These are phyloP conservation scores for Fragosphaeria purpurea DNA, from an alignment of 2,329 filamentous ascomycete species.

Conservation along the genomic window DNA sequence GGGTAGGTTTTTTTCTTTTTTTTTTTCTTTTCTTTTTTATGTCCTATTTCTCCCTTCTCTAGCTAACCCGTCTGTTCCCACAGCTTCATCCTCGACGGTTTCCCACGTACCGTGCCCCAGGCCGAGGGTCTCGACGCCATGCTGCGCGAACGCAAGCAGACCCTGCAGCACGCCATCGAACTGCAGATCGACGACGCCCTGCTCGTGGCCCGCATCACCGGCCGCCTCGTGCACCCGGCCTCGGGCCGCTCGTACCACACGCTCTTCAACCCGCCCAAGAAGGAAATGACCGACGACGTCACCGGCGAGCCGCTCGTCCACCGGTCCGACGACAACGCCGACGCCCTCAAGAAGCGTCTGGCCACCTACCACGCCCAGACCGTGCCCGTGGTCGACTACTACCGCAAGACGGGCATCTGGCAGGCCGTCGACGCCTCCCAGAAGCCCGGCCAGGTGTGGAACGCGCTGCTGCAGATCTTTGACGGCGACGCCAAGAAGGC, in stretches of 20 bases:
- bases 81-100: slow-evolving; percentile 98
- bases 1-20: slow-evolving; percentile 51
- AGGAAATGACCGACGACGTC: slow-evolving; percentile 86
- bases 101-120: slow-evolving; percentile 92
- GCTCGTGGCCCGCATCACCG: slow-evolving; percentile 91
- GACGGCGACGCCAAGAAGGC: slow-evolving; percentile 49
- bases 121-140: slow-evolving; percentile 91
- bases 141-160: slow-evolving; percentile 68
- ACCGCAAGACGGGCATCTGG: slow-evolving; percentile 97
- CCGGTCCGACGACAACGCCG: slow-evolving; percentile 93
- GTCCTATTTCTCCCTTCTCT: neutral
- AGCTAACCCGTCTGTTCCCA: neutral
- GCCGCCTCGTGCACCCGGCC: slow-evolving; percentile 88
- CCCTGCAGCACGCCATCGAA: slow-evolving; percentile 89
- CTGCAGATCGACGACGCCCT: slow-evolving; percentile 93
- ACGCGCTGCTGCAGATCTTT: slow-evolving; percentile 79
- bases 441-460: slow-evolving; percentile 93
- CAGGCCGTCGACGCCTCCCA: slow-evolving; percentile 90
- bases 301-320: slow-evolving; percentile 95
- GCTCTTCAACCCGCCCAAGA: slow-evolving; percentile 97
- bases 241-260: slow-evolving; percentile 96
- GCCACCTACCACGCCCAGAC: slow-evolving; percentile 93
- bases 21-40: neutral
- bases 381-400: slow-evolving; percentile 84
- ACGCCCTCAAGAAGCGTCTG: slow-evolving; percentile 89